Evolutionary conservation across 805 yeast species (phyloP).

Genomic region (Spathaspora girioi): DNA sequence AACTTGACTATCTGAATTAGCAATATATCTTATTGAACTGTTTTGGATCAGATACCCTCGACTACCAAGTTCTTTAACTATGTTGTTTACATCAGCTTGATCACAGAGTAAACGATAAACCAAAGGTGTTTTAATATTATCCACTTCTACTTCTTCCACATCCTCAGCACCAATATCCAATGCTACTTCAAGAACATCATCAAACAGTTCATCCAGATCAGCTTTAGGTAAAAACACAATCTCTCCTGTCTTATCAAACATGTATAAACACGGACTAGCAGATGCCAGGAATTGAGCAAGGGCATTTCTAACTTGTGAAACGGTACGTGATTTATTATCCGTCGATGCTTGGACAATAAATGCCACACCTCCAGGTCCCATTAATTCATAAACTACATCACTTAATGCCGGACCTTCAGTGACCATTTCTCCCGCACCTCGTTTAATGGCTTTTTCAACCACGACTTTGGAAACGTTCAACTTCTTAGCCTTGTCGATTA

Average conservation of each 20-base stretch:
- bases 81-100: conserved; percentile 55
- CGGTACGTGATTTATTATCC: conserved; percentile 81
- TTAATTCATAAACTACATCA: conserved; percentile 74
- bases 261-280: conserved; percentile 71
- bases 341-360: conserved; percentile 82
- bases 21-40: conserved; percentile 63
- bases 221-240: conserved; percentile 45
- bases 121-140: conserved; percentile 14
- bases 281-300: conserved; percentile 68
- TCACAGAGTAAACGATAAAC: conserved; percentile 54
- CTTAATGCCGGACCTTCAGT: conserved; percentile 46
- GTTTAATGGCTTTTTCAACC: conserved; percentile 80
- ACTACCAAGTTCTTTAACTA: conserved; percentile 56
- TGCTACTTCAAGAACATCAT: conserved; percentile 68
- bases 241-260: conserved; percentile 78
- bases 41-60: conserved; percentile 60
- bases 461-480: conserved; percentile 78
- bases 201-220: conserved; percentile 41
- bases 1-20: conserved; percentile 59
- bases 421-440: conserved; percentile 70
- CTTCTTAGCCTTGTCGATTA: conserved; percentile 74
- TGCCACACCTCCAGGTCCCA: conserved; percentile 92
- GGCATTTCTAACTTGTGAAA: conserved; percentile 69
- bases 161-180: conserved; percentile 81
- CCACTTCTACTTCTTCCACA: conserved; percentile 51